Evolutionary conservation across 768 basidiomycete genomes (phyloP), one percentile per base, ranked within the genome.

Genomic region (Podaxis mareebaensis): DNA sequence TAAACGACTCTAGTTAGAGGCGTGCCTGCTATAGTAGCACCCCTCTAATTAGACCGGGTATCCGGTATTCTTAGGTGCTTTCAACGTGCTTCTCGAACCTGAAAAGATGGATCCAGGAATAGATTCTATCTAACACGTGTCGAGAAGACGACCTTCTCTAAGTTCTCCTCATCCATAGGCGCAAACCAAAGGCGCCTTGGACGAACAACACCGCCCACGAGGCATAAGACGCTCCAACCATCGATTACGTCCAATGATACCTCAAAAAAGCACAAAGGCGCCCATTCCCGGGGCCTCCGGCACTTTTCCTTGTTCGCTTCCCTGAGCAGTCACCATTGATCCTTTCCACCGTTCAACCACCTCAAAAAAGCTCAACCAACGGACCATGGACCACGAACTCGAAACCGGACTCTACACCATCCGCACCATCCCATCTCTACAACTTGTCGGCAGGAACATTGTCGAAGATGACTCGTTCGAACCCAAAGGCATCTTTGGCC

Each of bases 361-460:
- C 26, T 51, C 49, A 26, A 33, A 10, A 33, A 33, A 33, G 30
- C 49, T 4, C 48, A 7, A 2, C n/a, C 48, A 24, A 24, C n/a
- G n/a, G 4, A 3, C 44, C 5, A 55, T 55, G 54, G n/a, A 20
- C 4, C 38, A 55, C 30, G 33, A 38, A 24, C 39, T 56, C 11
- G 54, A 39, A 38, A 63, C 26, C 11, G 61, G 61, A 22, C 48
- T 57, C 13, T 63, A 63, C 39, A 63, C 61, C 24, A 52, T 63
- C 36, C 61, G 61, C 13, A 56, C 54, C 7, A 17, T 57, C 13
- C 54, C 61, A 2, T 49, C 55, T 0, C n/a, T 51, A 1, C 54
- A 63, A 30, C 30, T 57, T 1, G 24, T 63, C 3, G 61, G 61
- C 22, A 44, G 61, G 2, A 63, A 63, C 24, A 36, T 57, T 5